phyloP scores from a whole-genome alignment of 331 rosid genomes.

The Cydonia oblonga region DNA sequence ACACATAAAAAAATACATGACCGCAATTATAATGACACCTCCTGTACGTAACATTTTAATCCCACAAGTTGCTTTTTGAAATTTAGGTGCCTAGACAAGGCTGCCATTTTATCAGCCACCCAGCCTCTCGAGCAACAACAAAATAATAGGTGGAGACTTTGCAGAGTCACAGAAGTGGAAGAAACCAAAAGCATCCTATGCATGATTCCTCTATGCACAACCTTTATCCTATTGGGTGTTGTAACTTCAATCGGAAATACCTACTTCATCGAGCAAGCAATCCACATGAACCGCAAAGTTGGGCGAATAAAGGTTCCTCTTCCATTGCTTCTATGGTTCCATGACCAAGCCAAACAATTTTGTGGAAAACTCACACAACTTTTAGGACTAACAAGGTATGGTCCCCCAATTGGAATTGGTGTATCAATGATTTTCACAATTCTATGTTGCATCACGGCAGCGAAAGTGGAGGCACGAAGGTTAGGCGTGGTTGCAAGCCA shows the following conservation, averaged over 20 bases:
- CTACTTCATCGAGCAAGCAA: conserved; percentile 21
- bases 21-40: too few relatives aligned
- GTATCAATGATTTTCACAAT: conserved; percentile 3
- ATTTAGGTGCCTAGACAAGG: conserved; percentile 19
- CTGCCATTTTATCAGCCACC: background rate
- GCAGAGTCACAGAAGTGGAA: conserved; percentile 16
- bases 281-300: conserved; percentile 4
- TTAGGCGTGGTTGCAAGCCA: background rate
- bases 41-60: too few relatives aligned
- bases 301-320: conserved; percentile 11
- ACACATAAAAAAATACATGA: too few relatives aligned
- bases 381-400: background rate
- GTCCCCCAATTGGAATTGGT: background rate
- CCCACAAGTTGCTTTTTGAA: background rate
- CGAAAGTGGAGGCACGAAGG: conserved; percentile 12
- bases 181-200: conserved; percentile 14
- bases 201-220: conserved; percentile 20
- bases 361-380: background rate
- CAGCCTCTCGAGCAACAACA: background rate
- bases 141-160: conserved; percentile 10
- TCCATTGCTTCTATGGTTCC: background rate
- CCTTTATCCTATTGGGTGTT: conserved; percentile 4
- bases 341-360: background rate
- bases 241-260: conserved; percentile 18
- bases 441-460: conserved; percentile 15